phyloP scores from a whole-genome alignment of 345 rosid species.

The Pistacia vera region DNA sequence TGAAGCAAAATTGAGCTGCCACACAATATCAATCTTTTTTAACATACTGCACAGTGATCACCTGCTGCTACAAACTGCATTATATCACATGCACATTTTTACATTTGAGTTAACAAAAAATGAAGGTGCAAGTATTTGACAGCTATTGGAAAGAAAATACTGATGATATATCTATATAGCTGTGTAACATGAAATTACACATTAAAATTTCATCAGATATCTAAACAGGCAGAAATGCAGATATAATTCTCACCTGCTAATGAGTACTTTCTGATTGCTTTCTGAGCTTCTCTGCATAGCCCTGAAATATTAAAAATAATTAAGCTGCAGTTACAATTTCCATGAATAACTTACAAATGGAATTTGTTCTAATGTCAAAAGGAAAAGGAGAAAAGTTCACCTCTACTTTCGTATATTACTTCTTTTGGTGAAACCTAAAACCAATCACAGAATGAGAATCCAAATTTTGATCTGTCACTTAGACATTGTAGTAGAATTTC shows the following conservation, averaged over 20 bases:
- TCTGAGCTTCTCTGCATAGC: slow-evolving; percentile 78
- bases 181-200: neutral
- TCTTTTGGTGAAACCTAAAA: slow-evolving; percentile 91
- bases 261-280: slow-evolving; percentile 79
- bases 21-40: neutral
- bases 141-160: neutral
- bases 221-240: neutral
- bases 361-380: slow-evolving; percentile 17
- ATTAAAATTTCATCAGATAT: slow-evolving; percentile 1
- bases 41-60: neutral
- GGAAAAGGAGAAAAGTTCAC: slow-evolving; percentile 37
- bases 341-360: slow-evolving; percentile 2
- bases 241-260: slow-evolving; percentile 51
- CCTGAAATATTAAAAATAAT: slow-evolving; percentile 52
- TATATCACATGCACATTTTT: neutral
- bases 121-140: neutral
- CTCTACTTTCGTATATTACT: slow-evolving; percentile 77
- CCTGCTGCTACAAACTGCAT: neutral
- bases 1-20: neutral
- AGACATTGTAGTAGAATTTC: neutral
- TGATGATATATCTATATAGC: neutral
- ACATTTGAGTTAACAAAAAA: neutral
- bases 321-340: neutral
- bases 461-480: slow-evolving; percentile 16
- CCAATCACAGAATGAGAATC: slow-evolving; percentile 17